phyloP scores from a whole-genome alignment of 495 filamentous ascomycete species.

The Copromyces sp. region DNA sequence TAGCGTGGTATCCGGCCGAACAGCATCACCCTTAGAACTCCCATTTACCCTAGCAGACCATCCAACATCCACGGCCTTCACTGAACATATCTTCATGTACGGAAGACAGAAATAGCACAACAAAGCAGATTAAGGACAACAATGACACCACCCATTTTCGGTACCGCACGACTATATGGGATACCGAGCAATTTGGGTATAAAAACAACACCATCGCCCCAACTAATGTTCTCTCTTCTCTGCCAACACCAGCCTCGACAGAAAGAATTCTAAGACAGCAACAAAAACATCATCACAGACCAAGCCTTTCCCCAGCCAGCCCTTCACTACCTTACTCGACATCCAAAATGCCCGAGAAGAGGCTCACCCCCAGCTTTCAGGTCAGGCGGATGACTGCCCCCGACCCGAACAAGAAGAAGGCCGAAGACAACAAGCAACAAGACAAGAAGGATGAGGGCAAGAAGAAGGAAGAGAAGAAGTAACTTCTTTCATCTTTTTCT shows the following conservation, averaged over 20 bases:
- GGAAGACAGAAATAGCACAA: neutral
- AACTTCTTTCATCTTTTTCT: neutral
- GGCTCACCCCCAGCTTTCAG: neutral
- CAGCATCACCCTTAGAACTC: no score
- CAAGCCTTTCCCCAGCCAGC: neutral
- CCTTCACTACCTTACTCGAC: neutral
- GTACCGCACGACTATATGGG: neutral
- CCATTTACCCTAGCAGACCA: neutral
- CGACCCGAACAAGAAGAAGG: neutral
- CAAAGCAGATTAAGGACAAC: neutral
- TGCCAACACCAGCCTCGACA: neutral
- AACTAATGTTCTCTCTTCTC: neutral
- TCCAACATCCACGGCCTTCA: neutral
- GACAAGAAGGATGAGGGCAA: neutral
- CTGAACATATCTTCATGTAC: neutral
- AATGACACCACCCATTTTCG: neutral
- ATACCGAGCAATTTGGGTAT: neutral
- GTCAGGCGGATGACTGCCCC: neutral
- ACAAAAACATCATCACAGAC: neutral
- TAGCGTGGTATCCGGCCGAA: neutral
- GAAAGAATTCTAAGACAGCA: neutral
- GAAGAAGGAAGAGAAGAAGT: neutral
- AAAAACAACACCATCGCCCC: neutral
- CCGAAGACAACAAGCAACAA: neutral
- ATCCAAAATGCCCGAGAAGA: neutral